Evolutionary conservation across 2,329 filamentous ascomycete species (phyloP), one percentile per base, ranked within the genome.

Genomic region (Dactylellina parvicollis): DNA sequence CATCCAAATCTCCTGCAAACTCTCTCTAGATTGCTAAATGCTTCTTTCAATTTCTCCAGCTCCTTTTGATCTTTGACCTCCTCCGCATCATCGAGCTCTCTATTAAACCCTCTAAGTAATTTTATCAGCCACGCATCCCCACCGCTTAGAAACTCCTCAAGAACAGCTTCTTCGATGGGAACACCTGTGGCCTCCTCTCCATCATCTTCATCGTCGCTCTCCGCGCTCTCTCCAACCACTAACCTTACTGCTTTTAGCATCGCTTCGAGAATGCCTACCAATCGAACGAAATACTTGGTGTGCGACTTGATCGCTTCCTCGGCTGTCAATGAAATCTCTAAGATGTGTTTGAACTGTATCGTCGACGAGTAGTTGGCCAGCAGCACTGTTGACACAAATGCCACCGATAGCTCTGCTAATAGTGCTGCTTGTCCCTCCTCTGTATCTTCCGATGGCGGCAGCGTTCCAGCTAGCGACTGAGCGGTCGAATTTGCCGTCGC

Each of bases 351-450:
- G 66, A 76, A 78, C 44, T 77, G 76, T 16, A 76, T 65, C 44
- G 74, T 75, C 3, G 74, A 75, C 10, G 76, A 77, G 50, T 76
- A 78, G 38, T 76, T 78, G 16, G 76, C 76, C 28, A 78, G 47
- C 20, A 74, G 70, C n/a, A 78, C 60, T 3, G 76, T 74, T 16
- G 75, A 64, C 12, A 78, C 34, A 47, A 78, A 78, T 7, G 76
- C 52, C 3, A 77, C 20, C 18, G 76, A 55, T n/a, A 76, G 36
- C 55, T 78, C 77, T 16, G 76, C 76, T 16, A 78, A 66, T 14
- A 78, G n/a, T 18, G 70, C 52, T 1, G 56, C 28, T 26, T 74
- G 62, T 22, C 70, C 70, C 16, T 61, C 69, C 16, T 66, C 36
- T 3, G 69, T 73, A 42, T 50, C 52, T 30, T 50, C 47, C 18